These are phyloP conservation scores for Aspergillus unguis DNA, from an alignment of 2,329 filamentous ascomycete species.

Conservation along the genomic window DNA sequence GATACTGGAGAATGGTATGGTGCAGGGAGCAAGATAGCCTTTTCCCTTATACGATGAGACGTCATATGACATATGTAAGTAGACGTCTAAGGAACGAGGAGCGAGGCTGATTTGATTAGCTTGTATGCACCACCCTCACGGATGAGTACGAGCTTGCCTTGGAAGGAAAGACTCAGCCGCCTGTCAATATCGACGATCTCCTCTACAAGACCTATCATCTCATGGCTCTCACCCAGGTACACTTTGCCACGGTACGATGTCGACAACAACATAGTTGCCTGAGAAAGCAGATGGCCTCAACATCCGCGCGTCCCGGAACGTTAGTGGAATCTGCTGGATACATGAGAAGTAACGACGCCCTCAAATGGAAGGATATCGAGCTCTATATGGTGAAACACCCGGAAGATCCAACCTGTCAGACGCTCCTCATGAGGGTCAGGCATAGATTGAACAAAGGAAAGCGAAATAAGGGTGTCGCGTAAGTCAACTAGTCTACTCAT, in stretches of 20 bases:
- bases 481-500: conserved; percentile 7
- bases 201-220: background rate
- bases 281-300: background rate
- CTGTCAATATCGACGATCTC: background rate
- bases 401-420: conserved; percentile 16
- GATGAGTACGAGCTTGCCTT: background rate
- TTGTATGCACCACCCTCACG: background rate
- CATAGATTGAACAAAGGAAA: conserved; percentile 22
- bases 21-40: background rate
- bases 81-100: background rate
- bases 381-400: conserved; percentile 24
- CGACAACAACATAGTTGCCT: background rate
- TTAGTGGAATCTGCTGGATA: conserved; percentile 10
- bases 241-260: background rate
- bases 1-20: background rate
- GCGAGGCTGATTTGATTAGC: background rate
- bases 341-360: conserved; percentile 14
- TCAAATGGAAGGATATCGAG: conserved; percentile 25
- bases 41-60: background rate
- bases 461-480: conserved; percentile 20
- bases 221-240: background rate
- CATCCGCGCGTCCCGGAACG: background rate
- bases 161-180: background rate
- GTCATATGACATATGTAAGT: background rate
- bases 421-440: conserved; percentile 19